A percentile compares a stretch with the other conserved stretches of the same genome.
These are phyloP conservation scores for Phytophthora parvispora DNA, from an alignment of 352 stramenopile genomes.

Conservation along the genomic window DNA sequence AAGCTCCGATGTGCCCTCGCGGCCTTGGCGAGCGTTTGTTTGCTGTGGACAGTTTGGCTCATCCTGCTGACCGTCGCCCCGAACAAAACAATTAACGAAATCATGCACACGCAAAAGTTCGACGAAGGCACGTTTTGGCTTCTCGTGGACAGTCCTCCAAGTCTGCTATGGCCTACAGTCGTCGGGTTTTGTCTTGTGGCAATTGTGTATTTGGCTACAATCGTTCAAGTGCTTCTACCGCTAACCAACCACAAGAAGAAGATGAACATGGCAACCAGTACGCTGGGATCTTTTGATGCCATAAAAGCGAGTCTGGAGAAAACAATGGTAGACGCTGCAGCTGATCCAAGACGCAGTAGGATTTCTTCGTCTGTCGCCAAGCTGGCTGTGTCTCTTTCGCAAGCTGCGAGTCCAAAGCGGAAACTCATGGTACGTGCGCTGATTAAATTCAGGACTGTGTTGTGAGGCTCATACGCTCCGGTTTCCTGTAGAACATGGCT, in stretches of 20 bases:
- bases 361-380: not conserved
- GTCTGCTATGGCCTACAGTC: too few species aligned
- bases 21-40: not conserved
- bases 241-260: too few species aligned
- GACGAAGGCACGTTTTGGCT: slow-evolving; percentile 42
- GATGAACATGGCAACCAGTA: too few species aligned
- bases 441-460: too few species aligned
- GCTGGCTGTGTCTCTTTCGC: not conserved
- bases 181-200: too few species aligned
- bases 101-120: slow-evolving; percentile 34
- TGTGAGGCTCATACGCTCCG: too few species aligned
- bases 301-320: not conserved
- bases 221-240: too few species aligned
- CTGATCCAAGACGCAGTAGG: not conserved
- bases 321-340: not conserved
- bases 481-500: slow-evolving; percentile 2
- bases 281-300: slow-evolving; percentile 4
- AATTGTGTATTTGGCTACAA: too few species aligned
- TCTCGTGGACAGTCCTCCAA: too few species aligned
- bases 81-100: slow-evolving; percentile 19
- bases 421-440: slow-evolving; percentile 13
- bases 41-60: slow-evolving; percentile 25
- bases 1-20: not conserved
- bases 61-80: slow-evolving; percentile 20
- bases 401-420: not conserved